Evolutionary conservation across 163 green algal species (phyloP), one percentile per base, ranked within the genome.

Genomic region (Chlorella variabilis): DNA sequence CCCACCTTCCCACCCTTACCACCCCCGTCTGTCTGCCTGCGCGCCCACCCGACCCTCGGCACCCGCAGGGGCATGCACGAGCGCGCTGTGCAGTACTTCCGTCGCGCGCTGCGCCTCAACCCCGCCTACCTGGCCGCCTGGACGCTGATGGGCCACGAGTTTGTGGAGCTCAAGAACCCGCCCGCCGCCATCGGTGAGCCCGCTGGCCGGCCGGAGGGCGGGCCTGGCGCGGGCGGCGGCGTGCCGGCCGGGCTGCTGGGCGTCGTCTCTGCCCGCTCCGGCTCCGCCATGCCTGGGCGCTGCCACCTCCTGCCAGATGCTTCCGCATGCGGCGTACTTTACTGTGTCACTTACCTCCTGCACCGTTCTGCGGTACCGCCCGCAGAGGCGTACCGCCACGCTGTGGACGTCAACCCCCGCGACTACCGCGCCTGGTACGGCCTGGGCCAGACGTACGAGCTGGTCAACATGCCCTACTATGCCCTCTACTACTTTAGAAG

Each of bases 101-200:
- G 88, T 38, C 91, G 97, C 0, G 97, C 97, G 2, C 90, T 99
- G 51, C 93, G 91, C 34, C 91, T 99, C 63, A 91, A 98, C 77
- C 88, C 85, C 36, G 79, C 84, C 51, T 98, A 90, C 85, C 84
- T 96, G 65, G 89, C 86, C 25, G 95, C 95, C 15, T 98, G 94
- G 95, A 98, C 95, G 0, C 90, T 98, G 21, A 96, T 98, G 90
- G 94, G 95, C 0, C 95, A 99, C 82, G 97, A 99, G 84, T 99
- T 94, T 78, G 93, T 99, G 80, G 97, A 99, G 87, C 91, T 99
- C 84, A 98, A 99, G 86, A 99, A 99, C 86, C 93, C 94, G 5
- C 77, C 93, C 7, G 95, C 95, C 4, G 97, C 97, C 27, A 97
- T 99, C 42, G 93, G 95, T 93, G 89, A 23, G 59, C 39, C 8